phyloP scores from a whole-genome alignment of 768 basidiomycete genomes.

The Lepiota venenata region DNA sequence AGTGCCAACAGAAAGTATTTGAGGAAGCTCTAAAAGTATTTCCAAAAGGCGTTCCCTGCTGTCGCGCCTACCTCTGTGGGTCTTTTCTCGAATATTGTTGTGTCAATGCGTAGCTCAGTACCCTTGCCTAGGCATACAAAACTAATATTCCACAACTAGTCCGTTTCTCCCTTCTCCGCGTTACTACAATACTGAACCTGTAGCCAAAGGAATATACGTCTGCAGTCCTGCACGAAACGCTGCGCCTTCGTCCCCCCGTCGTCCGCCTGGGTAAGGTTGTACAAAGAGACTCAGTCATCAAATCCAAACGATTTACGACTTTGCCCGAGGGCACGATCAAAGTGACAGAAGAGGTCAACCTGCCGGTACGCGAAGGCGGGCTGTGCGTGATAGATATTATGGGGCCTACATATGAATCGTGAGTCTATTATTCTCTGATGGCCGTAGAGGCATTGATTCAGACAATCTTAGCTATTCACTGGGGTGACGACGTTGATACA shows the following conservation, averaged over 20 bases:
- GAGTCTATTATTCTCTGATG: constrained; percentile 11
- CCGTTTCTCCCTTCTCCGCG: not conserved
- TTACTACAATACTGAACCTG: no score
- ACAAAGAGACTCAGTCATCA: constrained; percentile 29
- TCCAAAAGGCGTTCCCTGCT: constrained; percentile 31
- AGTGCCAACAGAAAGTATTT: constrained; percentile 42
- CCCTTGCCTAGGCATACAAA: not conserved
- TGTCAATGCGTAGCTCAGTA: not conserved
- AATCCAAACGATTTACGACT: constrained; percentile 29
- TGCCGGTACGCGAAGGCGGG: constrained; percentile 37
- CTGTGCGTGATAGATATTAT: constrained; percentile 36
- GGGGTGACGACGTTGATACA: constrained; percentile 41
- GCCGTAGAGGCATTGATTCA: not conserved
- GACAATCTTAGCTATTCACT: constrained; percentile 35
- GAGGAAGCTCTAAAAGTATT: constrained; percentile 37
- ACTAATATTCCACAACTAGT: constrained; percentile 5
- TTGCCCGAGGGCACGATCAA: constrained; percentile 19
- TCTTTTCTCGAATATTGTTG: not conserved
- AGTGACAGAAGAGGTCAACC: constrained; percentile 25
- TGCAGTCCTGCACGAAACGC: constrained; percentile 42
- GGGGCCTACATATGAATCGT: constrained; percentile 45
- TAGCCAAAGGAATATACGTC: constrained; percentile 34
- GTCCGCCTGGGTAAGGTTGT: constrained; percentile 33
- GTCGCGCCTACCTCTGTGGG: constrained; percentile 25
- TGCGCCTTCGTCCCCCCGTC: constrained; percentile 39